Percentiles rank a stretch among this genome's conserved stretches.
Conservation (phyloP, 2,329 filamentous ascomycete species). For the Orbilia oligospora region DNA sequence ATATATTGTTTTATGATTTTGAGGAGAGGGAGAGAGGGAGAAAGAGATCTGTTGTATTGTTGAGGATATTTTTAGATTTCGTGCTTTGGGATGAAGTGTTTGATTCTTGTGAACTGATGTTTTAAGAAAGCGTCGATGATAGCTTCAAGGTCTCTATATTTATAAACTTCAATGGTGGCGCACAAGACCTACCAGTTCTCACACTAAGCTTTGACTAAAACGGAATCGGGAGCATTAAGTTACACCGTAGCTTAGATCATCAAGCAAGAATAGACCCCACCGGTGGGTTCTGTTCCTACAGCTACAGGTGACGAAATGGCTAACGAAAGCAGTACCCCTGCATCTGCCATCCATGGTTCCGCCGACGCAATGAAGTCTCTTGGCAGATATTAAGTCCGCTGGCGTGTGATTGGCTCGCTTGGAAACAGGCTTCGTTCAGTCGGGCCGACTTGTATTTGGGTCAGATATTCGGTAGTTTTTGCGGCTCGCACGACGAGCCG, state of each 20-base stretch:
- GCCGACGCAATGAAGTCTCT: constrained; percentile 24
- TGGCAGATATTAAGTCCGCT: constrained; percentile 47
- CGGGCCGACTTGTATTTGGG: constrained; percentile 21
- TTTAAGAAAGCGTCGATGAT: neutral
- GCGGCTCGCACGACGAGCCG: neutral
- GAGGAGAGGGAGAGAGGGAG: no score
- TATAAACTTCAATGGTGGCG: constrained; percentile 17
- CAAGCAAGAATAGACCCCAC: constrained; percentile 1
- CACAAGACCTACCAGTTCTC: no score
- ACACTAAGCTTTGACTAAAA: neutral
- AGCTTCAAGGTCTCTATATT: constrained; percentile 9
- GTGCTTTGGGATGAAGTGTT: no score
- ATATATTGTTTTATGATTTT: neutral
- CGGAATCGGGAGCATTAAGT: neutral
- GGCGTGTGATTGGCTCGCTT: constrained; percentile 41
- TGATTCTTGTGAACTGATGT: no score
- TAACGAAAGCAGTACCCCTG: neutral
- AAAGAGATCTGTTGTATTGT: no score
- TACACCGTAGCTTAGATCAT: neutral
- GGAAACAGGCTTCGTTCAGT: constrained; percentile 3
- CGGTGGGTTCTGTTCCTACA: neutral
- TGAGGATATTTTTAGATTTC: no score
- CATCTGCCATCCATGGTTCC: constrained; percentile 4
- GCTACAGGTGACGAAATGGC: constrained; percentile 1
- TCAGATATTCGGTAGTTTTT: neutral